Evolutionary conservation across 2,329 filamentous ascomycete species (phyloP), one percentile per base, ranked within the genome.

Genomic region (Apiospora marii): DNA sequence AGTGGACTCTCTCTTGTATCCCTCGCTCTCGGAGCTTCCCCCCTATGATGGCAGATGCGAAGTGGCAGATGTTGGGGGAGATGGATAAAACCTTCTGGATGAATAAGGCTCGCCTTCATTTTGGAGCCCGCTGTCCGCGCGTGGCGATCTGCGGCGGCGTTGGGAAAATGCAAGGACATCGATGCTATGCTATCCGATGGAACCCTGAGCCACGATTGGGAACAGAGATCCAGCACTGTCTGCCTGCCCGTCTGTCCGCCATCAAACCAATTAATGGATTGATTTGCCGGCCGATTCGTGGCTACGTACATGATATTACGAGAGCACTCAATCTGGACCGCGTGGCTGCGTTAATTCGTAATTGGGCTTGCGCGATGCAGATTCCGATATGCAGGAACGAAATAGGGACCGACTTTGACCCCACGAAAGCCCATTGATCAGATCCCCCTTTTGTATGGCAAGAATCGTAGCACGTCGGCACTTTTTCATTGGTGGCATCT

Each of bases 311-410:
- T 41, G n/a, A 41, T 41, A 64, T 64, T 64, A 64, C 58, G 58
- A 64, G 58, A 64, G 58, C 34, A 64, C 34, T 64, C 34, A 37
- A 64, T 64, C 58, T 64, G 58, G 58, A 24, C 58, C 58, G 58
- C 30, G 58, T 64, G 58, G 58, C 58, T 41, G 58, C 58, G 22
- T 64, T 6, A 41, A 49, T n/a, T 49, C 46, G 46, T 49, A 49
- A n/a, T n/a, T 41, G 34, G 58, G 58, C 34, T 64, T 64, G 58
- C 5, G 5, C 8, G 58, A 64, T 64, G 58, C 34, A 64, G 30
- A 64, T 64, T 64, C 58, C 4, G 58, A 64, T 64, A 64, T 41
- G 58, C 58, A 64, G 34, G 58, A 64, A 41, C 58, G 30, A 64
- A 41, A 64, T 64, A 64, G 58, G 58, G 58, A 61, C 53, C 53